phyloP scores from a whole-genome alignment of 2,329 filamentous ascomycete genomes.

The Blastomyces silverae region DNA sequence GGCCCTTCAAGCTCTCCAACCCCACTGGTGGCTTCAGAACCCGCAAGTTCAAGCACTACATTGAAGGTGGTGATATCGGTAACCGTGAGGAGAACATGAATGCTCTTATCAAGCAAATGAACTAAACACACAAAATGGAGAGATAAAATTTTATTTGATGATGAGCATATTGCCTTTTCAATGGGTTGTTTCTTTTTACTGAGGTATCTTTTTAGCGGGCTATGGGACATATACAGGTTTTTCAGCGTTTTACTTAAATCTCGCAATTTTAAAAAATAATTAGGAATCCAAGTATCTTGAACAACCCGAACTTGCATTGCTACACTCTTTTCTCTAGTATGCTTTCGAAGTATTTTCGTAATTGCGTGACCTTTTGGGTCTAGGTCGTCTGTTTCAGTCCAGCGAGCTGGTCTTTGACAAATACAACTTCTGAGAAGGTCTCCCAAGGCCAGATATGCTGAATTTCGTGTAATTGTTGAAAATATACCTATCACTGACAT shows the following conservation, averaged over 20 bases:
- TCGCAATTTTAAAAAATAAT: slow-evolving; percentile 7
- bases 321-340: neutral
- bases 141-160: neutral
- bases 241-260: neutral
- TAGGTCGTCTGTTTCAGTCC: neutral
- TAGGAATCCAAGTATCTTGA: slow-evolving; percentile 14
- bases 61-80: slow-evolving; percentile 96
- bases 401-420: neutral
- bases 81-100: slow-evolving; percentile 99
- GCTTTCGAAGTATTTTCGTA: neutral
- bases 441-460: neutral
- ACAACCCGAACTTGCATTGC: slow-evolving; percentile 8
- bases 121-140: slow-evolving; percentile 52
- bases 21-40: slow-evolving; percentile 92
- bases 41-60: slow-evolving; percentile 98
- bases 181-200: slow-evolving; percentile 13
- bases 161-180: neutral
- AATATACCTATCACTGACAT: neutral
- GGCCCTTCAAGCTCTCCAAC: slow-evolving; percentile 99
- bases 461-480: neutral
- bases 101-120: slow-evolving; percentile 93
- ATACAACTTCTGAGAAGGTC: neutral
- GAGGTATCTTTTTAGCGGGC: slow-evolving; percentile 15
- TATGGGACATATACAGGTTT: neutral
- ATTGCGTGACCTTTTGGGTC: neutral